A percentile compares a stretch with the other conserved stretches of the same genome.
phyloP scores from a whole-genome alignment of 768 basidiomycete genomes.

The Rhizopogon sp. region DNA sequence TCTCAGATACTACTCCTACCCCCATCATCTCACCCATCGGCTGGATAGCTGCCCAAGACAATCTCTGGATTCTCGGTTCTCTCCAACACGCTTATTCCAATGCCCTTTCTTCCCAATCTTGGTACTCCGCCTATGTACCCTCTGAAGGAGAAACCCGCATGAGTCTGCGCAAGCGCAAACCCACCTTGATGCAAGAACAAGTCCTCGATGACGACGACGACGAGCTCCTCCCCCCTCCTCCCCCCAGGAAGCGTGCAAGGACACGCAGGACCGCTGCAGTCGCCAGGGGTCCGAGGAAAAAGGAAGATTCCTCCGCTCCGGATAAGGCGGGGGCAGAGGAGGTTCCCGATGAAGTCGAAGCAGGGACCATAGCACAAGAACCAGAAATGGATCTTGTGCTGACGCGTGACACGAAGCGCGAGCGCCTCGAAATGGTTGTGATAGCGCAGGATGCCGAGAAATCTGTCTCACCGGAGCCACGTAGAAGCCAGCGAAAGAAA shows the following conservation, averaged over 20 bases:
- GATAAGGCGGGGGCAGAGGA: slow-evolving; percentile 6
- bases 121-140: slow-evolving; percentile 27
- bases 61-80: slow-evolving; percentile 29
- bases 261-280: slow-evolving; percentile 18
- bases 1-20: slow-evolving; percentile 22
- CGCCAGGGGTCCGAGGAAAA: slow-evolving; percentile 4
- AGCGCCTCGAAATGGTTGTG: slow-evolving; percentile 15
- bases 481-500: slow-evolving; percentile 27
- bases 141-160: slow-evolving; percentile 26
- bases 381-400: neutral
- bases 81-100: slow-evolving; percentile 24
- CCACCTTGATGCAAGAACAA: slow-evolving; percentile 12
- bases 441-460: slow-evolving; percentile 8
- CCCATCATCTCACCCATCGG: slow-evolving; percentile 31
- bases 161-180: slow-evolving; percentile 29
- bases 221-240: slow-evolving; percentile 19
- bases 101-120: slow-evolving; percentile 18
- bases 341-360: neutral
- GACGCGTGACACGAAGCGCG: slow-evolving; percentile 15
- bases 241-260: slow-evolving; percentile 25
- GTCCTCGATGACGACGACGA: slow-evolving; percentile 27
- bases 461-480: slow-evolving; percentile 9
- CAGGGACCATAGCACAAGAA: slow-evolving; percentile 1
- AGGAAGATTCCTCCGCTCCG: slow-evolving; percentile 1
- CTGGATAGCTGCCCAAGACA: slow-evolving; percentile 28